Conservation (phyloP, 371 early-diverging fungal species). For the Batrachochytrium dendrobatidis region DNA sequence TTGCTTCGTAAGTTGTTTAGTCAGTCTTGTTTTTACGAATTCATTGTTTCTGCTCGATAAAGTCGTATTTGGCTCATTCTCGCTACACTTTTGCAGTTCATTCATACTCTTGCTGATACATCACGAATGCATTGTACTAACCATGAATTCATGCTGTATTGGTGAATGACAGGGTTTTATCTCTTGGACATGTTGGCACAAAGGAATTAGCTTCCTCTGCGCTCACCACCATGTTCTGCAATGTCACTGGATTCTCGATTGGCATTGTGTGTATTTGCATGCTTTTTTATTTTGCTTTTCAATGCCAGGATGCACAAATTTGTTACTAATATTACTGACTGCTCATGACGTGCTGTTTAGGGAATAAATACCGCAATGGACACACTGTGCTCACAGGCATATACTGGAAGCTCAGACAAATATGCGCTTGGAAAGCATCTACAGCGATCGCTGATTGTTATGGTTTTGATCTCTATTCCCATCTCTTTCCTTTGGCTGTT, state of each 20-base stretch:
- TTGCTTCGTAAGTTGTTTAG: slow-evolving; percentile 14
- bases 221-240: slow-evolving; percentile 70
- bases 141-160: background rate
- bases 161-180: slow-evolving; percentile 7
- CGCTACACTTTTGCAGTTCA: too few relatives aligned
- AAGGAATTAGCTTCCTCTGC: slow-evolving; percentile 71
- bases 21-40: background rate
- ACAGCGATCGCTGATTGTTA: slow-evolving; percentile 72
- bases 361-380: slow-evolving; percentile 52
- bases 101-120: background rate
- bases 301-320: background rate
- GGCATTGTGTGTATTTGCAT: slow-evolving; percentile 50
- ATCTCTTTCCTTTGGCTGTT: slow-evolving; percentile 66
- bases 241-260: slow-evolving; percentile 75
- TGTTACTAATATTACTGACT: background rate
- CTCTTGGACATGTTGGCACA: slow-evolving; percentile 41
- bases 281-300: background rate
- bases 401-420: slow-evolving; percentile 63
- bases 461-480: slow-evolving; percentile 57
- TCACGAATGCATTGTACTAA: background rate
- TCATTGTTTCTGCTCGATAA: background rate
- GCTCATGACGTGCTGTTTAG: slow-evolving; percentile 2
- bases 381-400: slow-evolving; percentile 82
- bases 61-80: too few relatives aligned
- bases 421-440: slow-evolving; percentile 69